Percentiles rank a stretch among this genome's conserved stretches.
Conservation (phyloP, 78 protist species). For the Tieghemostelium lacteum region DNA sequence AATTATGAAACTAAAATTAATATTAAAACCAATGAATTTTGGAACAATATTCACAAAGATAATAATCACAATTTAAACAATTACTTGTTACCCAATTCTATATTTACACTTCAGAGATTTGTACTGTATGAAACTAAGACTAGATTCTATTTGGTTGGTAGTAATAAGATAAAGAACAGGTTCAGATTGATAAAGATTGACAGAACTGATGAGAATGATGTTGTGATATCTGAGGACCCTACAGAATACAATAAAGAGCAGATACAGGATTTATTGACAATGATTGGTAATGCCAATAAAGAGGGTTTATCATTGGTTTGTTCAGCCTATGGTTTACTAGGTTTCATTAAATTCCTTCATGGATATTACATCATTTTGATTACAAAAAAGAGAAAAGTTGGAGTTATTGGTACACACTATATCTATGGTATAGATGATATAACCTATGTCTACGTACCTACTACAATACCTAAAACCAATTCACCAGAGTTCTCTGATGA, state of each 20-base stretch:
- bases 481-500: slow-evolving; percentile 75
- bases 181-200: slow-evolving; percentile 84
- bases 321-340: slow-evolving; percentile 80
- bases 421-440: slow-evolving; percentile 88
- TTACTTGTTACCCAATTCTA: slow-evolving; percentile 51
- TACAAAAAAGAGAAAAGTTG: slow-evolving; percentile 87
- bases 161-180: slow-evolving; percentile 59
- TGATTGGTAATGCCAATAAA: slow-evolving; percentile 75
- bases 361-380: slow-evolving; percentile 93
- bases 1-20: too few relatives aligned
- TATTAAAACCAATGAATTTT: too few relatives aligned
- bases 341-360: slow-evolving; percentile 89
- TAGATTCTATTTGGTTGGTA: slow-evolving; percentile 88
- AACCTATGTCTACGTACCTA: slow-evolving; percentile 48
- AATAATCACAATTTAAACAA: background rate
- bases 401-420: slow-evolving; percentile 88
- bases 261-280: slow-evolving; percentile 62
- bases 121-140: slow-evolving; percentile 75
- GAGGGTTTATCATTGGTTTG: slow-evolving; percentile 61
- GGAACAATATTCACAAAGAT: slow-evolving; percentile 2
- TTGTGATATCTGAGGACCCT: slow-evolving; percentile 79
- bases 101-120: slow-evolving; percentile 63
- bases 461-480: slow-evolving; percentile 28
- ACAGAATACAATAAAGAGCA: slow-evolving; percentile 73
- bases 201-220: slow-evolving; percentile 57